Conservation (phyloP, 1,284 basidiomycete genomes). For the Mycosarcoma maydis region DNA sequence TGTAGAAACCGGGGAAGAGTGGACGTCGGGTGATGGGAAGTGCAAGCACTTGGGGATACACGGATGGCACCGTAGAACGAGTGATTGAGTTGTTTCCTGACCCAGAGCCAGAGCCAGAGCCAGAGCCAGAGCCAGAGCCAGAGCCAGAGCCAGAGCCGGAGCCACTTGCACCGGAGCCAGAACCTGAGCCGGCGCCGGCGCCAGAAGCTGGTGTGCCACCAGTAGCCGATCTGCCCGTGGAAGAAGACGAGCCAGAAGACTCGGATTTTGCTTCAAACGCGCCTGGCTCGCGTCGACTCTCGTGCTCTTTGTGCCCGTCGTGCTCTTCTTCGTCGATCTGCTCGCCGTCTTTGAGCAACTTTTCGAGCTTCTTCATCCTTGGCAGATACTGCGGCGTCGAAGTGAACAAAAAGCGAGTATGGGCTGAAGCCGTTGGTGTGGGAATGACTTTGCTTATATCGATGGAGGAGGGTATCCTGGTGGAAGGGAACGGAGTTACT, state of each 20-base stretch:
- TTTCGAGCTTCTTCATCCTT: slow-evolving; percentile 36
- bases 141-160: slow-evolving; percentile 18
- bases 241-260: slow-evolving; percentile 29
- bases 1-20: slow-evolving; percentile 95
- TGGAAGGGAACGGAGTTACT: slow-evolving; percentile 3
- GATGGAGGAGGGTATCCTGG: slow-evolving; percentile 1
- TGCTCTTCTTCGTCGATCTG: slow-evolving; percentile 32
- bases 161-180: slow-evolving; percentile 10
- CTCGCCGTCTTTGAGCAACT: slow-evolving; percentile 16
- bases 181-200: slow-evolving; percentile 13
- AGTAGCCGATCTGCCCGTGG: slow-evolving; percentile 11
- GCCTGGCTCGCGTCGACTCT: slow-evolving; percentile 15
- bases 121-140: slow-evolving; percentile 16
- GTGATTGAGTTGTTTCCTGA: slow-evolving; percentile 45
- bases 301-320: slow-evolving; percentile 36
- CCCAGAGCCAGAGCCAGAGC: slow-evolving; percentile 32
- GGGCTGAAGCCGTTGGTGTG: background rate
- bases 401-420: slow-evolving; percentile 35
- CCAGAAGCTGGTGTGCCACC: slow-evolving; percentile 20
- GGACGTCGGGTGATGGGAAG: slow-evolving; percentile 94
- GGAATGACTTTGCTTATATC: background rate
- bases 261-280: slow-evolving; percentile 18
- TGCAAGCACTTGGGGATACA: slow-evolving; percentile 93
- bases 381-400: slow-evolving; percentile 31
- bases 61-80: slow-evolving; percentile 61